Percentiles rank a stretch among this genome's conserved stretches.
These are phyloP conservation scores for Bauhinia variegata DNA, from an alignment of 306 rosid genomes.

Conservation along the genomic window DNA sequence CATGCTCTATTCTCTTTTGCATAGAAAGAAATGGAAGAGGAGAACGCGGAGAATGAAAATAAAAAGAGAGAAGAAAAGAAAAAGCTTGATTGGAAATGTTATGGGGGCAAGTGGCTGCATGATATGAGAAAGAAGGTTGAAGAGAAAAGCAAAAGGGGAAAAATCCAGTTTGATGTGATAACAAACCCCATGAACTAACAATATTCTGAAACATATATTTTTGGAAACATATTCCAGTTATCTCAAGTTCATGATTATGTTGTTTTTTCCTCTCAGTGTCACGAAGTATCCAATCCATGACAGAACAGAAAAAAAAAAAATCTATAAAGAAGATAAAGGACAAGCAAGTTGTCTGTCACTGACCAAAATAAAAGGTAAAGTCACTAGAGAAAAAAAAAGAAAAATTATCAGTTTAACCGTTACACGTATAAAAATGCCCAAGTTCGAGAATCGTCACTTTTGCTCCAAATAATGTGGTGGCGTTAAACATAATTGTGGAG, in stretches of 20 bases:
- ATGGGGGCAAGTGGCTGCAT: constrained; percentile 36
- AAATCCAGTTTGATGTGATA: constrained; percentile 26
- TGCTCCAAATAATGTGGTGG: no score
- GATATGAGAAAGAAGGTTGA: constrained; percentile 25
- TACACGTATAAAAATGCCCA: no score
- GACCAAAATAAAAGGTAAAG: not conserved
- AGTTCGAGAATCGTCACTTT: no score
- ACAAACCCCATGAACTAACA: constrained; percentile 12
- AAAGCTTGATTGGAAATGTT: constrained; percentile 37
- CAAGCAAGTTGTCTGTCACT: constrained; percentile 17
- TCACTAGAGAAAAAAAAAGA: no score
- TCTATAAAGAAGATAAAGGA: constrained; percentile 16
- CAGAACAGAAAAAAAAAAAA: no score
- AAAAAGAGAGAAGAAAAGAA: constrained; percentile 4
- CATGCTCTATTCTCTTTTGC: no score
- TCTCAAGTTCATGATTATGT: constrained; percentile 9
- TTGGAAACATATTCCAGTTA: not conserved
- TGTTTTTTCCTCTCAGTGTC: not conserved
- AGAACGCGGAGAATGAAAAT: constrained; percentile 10
- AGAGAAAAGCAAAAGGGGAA: constrained; percentile 24
- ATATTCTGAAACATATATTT: not conserved
- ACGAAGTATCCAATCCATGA: not conserved
- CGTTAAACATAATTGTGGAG: no score
- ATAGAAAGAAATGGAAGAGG: not conserved
- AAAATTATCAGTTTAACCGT: no score